Percentiles rank a stretch among this genome's conserved stretches.
phyloP scores from a whole-genome alignment of 2,329 filamentous ascomycete species.

The Epichloe festucae region DNA sequence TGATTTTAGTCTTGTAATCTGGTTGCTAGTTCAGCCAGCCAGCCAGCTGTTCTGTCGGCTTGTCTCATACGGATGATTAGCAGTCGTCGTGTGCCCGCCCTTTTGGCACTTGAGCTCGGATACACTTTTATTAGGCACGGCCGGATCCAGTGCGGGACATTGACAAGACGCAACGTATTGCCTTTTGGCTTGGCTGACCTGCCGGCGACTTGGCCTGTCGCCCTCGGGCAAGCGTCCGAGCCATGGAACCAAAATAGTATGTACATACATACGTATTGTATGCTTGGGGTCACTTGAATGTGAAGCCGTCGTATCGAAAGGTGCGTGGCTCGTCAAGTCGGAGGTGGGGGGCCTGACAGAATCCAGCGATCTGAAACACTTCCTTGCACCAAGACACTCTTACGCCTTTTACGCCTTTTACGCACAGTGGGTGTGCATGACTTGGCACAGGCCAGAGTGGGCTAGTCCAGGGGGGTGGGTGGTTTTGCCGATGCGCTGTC shows the following conservation, averaged over 20 bases:
- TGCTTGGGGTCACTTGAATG: too few species aligned
- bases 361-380: constrained; percentile 11
- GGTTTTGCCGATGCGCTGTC: too few species aligned
- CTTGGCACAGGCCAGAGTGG: background rate
- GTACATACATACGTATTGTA: too few species aligned
- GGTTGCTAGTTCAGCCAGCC: background rate
- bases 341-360: background rate
- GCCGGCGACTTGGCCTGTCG: too few species aligned
- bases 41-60: background rate
- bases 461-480: constrained; percentile 3
- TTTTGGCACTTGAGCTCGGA: background rate
- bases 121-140: background rate
- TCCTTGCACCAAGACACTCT: constrained; percentile 5
- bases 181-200: too few species aligned
- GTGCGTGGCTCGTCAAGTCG: background rate
- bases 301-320: too few species aligned
- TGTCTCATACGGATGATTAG: background rate
- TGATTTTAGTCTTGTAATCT: background rate
- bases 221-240: background rate
- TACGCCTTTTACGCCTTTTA: too few species aligned
- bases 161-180: too few species aligned
- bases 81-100: background rate
- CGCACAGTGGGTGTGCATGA: background rate
- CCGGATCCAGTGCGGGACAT: too few species aligned
- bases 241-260: background rate